Percentiles rank a stretch among this genome's conserved stretches.
phyloP scores from a whole-genome alignment of 805 yeast species.

The Hanseniaspora vineae region DNA sequence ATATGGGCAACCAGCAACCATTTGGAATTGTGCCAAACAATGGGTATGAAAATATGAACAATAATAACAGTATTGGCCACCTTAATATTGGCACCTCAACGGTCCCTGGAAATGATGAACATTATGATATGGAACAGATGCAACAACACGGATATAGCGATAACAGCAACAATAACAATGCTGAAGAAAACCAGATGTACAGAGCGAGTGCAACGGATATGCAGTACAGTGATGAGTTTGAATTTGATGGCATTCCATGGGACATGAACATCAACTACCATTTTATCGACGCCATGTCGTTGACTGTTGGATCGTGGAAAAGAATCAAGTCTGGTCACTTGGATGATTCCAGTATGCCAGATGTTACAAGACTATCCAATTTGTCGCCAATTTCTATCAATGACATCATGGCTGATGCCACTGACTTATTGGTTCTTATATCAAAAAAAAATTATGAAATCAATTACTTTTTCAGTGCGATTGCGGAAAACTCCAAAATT shows the following conservation, averaged over 20 bases:
- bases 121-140: constrained; percentile 7
- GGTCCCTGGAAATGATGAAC: constrained; percentile 3
- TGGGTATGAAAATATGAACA: constrained; percentile 2
- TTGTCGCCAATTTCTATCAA: constrained; percentile 56
- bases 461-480: constrained; percentile 68
- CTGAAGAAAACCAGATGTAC: background rate
- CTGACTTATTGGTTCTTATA: constrained; percentile 58
- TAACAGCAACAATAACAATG: constrained; percentile 2
- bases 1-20: constrained; percentile 2
- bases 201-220: constrained; percentile 5
- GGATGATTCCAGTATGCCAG: constrained; percentile 20
- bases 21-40: background rate
- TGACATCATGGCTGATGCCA: constrained; percentile 46
- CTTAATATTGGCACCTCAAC: constrained; percentile 3
- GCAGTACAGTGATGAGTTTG: constrained; percentile 8
- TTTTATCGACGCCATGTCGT: constrained; percentile 52
- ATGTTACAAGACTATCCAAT: constrained; percentile 38
- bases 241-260: constrained; percentile 35
- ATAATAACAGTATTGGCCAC: constrained; percentile 9
- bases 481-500: constrained; percentile 52
- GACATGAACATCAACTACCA: constrained; percentile 53
- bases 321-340: constrained; percentile 54
- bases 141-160: too few relatives aligned
- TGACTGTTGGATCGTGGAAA: constrained; percentile 75
- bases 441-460: constrained; percentile 60